Evolutionary conservation across 202 grass and related monocot species (phyloP), one percentile per base, ranked within the genome.

Genomic region (Zoysia matrella): DNA sequence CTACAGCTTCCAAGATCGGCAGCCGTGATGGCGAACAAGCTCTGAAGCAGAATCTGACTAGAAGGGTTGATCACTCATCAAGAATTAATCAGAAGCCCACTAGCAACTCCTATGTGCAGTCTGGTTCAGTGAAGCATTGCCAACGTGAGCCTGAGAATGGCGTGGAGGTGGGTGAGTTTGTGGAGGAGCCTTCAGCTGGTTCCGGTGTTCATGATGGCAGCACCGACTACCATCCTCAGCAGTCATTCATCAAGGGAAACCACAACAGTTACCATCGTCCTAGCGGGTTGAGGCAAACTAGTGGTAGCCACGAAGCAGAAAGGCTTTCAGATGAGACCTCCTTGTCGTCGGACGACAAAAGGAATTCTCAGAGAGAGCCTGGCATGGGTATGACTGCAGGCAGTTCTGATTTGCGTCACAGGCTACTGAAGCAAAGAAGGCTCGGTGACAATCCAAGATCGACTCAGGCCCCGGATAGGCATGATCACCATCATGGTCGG

Each of bases 381-480:
- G 30, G 30, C 30, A 63, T 57, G 18, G 30, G 41, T 51, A 65
- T 45, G 40, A 73, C 44, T 65, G 70, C 78, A 36, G 18, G 67
- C 40, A 80, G 58, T 45, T 91, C 84, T 39, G 89, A 94, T 70
- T 70, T 94, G 75, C 92, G 89, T 48, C 87, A 87, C 52, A 88
- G 62, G 62, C 78, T 94, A 84, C 77, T 91, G 69, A 89, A 94
- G 54, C 89, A 84, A 85, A 91, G 89, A 87, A 83, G 75, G 74
- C 68, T 80, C 60, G 77, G 47, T 74, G 1, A 36, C 30, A 57
- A 78, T 80, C 56, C 79, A 65, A 79, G 81, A 69, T 71, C 54
- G 4, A 54, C 66, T 9, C 45, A 22, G 10, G 65, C 57, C 47
- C 75, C 69, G 14, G 74, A 80, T 77, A 69, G 60, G 60, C 80